Evolutionary conservation across 176 grass and related monocot species (phyloP).

Genomic region (Cymbopogon citratus): DNA sequence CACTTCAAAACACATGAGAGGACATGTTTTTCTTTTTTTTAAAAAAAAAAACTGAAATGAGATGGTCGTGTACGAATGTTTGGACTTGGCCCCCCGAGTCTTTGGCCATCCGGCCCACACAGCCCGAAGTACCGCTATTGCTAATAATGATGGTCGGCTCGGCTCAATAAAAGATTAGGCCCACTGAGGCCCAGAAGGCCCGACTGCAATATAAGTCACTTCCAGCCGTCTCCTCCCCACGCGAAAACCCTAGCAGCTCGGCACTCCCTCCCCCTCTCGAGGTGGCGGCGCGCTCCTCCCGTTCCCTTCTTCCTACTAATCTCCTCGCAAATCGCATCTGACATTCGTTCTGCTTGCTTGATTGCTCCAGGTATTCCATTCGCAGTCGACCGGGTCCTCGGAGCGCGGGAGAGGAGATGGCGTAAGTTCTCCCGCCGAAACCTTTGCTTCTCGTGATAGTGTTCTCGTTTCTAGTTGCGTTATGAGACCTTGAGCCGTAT

Average conservation of each 20-base stretch:
- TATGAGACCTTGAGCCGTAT: background rate
- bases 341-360: background rate
- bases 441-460: background rate
- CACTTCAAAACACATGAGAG: too few species aligned
- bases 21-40: too few species aligned
- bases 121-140: too few species aligned
- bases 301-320: background rate
- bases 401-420: constrained; percentile 4
- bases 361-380: background rate
- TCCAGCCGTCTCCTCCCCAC: background rate
- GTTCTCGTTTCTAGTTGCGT: background rate
- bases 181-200: constrained; percentile 9
- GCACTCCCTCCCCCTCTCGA: background rate
- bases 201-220: background rate
- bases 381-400: background rate
- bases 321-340: background rate
- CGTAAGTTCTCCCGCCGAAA: constrained; percentile 10
- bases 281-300: constrained; percentile 21
- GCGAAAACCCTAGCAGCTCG: constrained; percentile 28
- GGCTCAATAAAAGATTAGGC: background rate
- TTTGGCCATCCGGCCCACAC: too few species aligned
- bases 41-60: too few species aligned
- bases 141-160: too few species aligned
- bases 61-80: too few species aligned
- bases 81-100: too few species aligned